phyloP scores from a whole-genome alignment of 257 asterid species.

The Solanum pennellii region DNA sequence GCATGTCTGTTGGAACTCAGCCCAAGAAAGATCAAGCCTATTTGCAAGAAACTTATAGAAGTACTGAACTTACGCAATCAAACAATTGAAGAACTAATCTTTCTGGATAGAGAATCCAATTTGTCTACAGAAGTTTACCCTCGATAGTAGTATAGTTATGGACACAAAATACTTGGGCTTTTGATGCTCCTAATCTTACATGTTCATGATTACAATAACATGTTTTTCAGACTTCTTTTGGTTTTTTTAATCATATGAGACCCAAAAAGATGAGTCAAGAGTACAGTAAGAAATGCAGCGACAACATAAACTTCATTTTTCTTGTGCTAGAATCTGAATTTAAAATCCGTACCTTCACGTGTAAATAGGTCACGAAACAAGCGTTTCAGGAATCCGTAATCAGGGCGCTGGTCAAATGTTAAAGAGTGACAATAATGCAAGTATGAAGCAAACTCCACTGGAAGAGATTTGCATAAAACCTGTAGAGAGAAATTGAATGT shows the following conservation, averaged over 20 bases:
- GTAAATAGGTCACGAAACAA: conserved; percentile 22
- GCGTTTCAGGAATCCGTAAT: conserved; percentile 30
- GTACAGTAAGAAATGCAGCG: background rate
- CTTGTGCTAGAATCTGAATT: background rate
- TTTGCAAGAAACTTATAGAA: background rate
- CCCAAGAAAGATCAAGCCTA: background rate
- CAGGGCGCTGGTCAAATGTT: conserved; percentile 32
- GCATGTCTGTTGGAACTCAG: background rate
- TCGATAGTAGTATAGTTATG: background rate
- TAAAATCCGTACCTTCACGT: conserved; percentile 14
- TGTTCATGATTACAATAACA: background rate
- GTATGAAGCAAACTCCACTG: conserved; percentile 37
- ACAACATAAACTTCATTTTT: background rate
- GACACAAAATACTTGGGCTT: background rate
- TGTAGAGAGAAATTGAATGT: background rate
- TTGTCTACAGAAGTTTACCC: background rate
- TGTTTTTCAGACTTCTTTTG: background rate
- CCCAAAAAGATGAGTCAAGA: background rate
- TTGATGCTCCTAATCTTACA: background rate
- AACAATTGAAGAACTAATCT: background rate
- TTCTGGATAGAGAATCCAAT: background rate
- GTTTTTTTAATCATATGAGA: background rate
- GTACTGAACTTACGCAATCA: background rate
- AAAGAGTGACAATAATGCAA: conserved; percentile 29
- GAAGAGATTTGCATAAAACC: conserved; percentile 30